Evolutionary conservation across 805 yeast species (phyloP).

Genomic region (Schwanniomyces yamadae): DNA sequence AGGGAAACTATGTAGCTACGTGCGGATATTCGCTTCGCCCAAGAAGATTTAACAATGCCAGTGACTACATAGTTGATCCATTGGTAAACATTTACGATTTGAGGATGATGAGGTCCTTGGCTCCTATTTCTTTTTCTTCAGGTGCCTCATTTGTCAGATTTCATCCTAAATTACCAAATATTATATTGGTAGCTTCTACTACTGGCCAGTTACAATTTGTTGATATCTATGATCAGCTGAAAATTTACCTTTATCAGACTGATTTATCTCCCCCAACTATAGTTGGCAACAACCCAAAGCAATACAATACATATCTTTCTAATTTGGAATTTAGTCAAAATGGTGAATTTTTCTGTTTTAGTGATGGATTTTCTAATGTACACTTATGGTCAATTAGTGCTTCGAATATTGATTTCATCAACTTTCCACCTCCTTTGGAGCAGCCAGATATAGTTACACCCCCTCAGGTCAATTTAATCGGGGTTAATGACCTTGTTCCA

Average conservation of each 20-base stretch:
- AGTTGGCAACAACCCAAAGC: constrained; percentile 6
- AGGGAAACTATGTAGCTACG: constrained; percentile 67
- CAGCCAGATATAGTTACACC: constrained; percentile 48
- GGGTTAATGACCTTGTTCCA: constrained; percentile 51
- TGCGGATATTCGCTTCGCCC: constrained; percentile 77
- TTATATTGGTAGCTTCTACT: constrained; percentile 69
- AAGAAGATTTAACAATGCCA: constrained; percentile 42
- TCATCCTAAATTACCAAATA: constrained; percentile 84
- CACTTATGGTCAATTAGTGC: constrained; percentile 64
- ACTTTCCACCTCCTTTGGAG: constrained; percentile 44
- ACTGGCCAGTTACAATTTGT: constrained; percentile 83
- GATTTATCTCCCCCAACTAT: constrained; percentile 37
- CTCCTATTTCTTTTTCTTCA: constrained; percentile 85
- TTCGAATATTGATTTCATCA: constrained; percentile 32
- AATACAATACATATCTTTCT: constrained; percentile 31
- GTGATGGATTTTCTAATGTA: constrained; percentile 60
- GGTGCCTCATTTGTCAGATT: constrained; percentile 84
- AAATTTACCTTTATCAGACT: constrained; percentile 63
- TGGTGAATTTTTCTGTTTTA: constrained; percentile 75
- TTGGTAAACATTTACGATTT: constrained; percentile 81
- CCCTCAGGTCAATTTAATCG: constrained; percentile 24
- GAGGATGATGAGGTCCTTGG: constrained; percentile 62
- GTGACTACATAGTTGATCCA: constrained; percentile 57
- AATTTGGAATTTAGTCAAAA: constrained; percentile 57
- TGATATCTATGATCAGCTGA: constrained; percentile 78